Conservation (phyloP, 1,284 basidiomycete genomes). For the Tilletia setariae region DNA sequence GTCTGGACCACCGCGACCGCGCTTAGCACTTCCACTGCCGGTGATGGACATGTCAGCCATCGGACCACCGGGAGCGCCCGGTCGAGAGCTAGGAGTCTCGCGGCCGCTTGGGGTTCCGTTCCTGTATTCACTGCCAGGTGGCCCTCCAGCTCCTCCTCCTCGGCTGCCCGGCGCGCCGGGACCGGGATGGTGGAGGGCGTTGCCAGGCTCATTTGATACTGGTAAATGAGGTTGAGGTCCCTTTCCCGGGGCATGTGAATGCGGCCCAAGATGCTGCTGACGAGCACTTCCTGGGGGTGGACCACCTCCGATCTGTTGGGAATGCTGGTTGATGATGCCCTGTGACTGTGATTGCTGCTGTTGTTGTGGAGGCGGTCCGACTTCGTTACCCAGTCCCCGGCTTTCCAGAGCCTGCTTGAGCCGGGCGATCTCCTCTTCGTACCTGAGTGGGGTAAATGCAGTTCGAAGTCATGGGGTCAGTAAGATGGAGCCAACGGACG, state of each 20-base stretch:
- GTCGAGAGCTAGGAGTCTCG: constrained; percentile 3
- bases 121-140: neutral
- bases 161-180: neutral
- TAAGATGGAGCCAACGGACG: neutral
- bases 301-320: neutral
- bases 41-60: neutral
- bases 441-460: constrained; percentile 56
- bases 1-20: neutral
- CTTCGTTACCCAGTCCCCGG: constrained; percentile 14
- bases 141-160: neutral
- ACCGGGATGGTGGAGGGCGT: constrained; percentile 9
- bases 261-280: neutral
- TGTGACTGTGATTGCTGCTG: neutral
- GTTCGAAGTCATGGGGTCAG: neutral
- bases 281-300: neutral
- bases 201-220: neutral
- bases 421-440: constrained; percentile 70
- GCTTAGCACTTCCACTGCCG: neutral
- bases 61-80: constrained; percentile 6
- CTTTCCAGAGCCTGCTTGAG: constrained; percentile 66
- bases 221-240: constrained; percentile 9
- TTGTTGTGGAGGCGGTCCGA: neutral
- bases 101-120: neutral
- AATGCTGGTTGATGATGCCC: neutral
- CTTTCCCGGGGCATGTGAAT: neutral